These are phyloP conservation scores for Psilocybe azurescens DNA, from an alignment of 768 basidiomycete genomes.

Conservation along the genomic window DNA sequence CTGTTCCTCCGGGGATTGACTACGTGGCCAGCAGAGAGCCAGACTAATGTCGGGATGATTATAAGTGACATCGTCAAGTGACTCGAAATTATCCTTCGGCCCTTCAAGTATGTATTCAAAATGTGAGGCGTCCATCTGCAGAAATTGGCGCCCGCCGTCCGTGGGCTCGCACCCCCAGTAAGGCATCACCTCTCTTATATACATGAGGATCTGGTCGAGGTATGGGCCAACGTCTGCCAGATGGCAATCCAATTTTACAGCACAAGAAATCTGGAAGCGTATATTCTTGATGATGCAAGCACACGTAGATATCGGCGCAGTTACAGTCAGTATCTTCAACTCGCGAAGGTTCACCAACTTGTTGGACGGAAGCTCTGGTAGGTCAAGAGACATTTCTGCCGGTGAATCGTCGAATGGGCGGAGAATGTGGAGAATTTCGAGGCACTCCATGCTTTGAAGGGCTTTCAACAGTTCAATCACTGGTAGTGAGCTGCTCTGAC, in stretches of 20 bases:
- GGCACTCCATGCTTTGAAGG: not conserved
- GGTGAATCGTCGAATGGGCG: not conserved
- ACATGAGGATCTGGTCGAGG: constrained; percentile 13
- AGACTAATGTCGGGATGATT: constrained; percentile 17
- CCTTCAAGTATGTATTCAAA: constrained; percentile 18
- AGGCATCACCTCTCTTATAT: constrained; percentile 11
- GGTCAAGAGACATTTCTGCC: not conserved
- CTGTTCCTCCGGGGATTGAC: not conserved
- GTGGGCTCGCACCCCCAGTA: constrained; percentile 22
- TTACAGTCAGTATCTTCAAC: constrained; percentile 17
- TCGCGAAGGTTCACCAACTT: constrained; percentile 6
- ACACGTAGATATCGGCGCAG: constrained; percentile 19
- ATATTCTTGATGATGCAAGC: constrained; percentile 21
- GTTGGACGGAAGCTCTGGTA: constrained; percentile 2
- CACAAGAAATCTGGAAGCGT: constrained; percentile 20
- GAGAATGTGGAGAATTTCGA: not conserved
- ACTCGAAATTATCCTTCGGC: not conserved
- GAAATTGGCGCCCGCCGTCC: constrained; percentile 17
- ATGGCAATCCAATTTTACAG: constrained; percentile 17
- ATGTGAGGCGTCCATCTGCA: constrained; percentile 20
- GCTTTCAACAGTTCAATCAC: not conserved
- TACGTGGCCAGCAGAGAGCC: constrained; percentile 16
- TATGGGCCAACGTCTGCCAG: constrained; percentile 15
- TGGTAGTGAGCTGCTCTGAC: not conserved
- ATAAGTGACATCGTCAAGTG: not conserved